Base-by-base conservation (phyloP, 176 grass and related monocot genomes). In the Cocos nucifera region DNA sequence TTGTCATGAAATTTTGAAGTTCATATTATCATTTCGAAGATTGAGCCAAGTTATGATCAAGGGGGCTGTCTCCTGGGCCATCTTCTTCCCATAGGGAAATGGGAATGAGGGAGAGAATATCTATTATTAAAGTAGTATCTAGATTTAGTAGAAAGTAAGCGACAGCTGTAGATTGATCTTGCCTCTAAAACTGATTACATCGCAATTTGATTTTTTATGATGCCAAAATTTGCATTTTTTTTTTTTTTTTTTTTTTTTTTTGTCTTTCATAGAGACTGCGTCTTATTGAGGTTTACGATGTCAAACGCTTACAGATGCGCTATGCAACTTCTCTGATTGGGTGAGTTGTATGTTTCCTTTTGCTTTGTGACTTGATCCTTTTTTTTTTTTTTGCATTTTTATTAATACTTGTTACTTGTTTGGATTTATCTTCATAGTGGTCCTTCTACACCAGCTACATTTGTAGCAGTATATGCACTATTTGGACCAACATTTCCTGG, bases 401-500 rank as follows among this genome's bases (percentile, higher is more conserved):
- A 22, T 60, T 15, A 28, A 10, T 60, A 15, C 6, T 56, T 56
- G 19, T 22, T 22, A 21, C 19, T 56, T 63, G 23, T 61, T 85
- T 73, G 15, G 10, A 7, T 61, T 75, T 71, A 10, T 17, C 51
- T 51, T 73, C 75, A 51, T 77, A 98, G 93, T 54, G 93, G 93
- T 23, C 82, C 93, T 19, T 88, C 93, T 7, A 92, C 88, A 2
- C 53, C 92, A 61, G 93, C 93, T 17, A 92, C 88, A 63, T 98
- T 98, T 77, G 79, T 73, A 26, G 85, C 82, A 67, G 93, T 98
- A 58, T 98, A 98, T 78, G 85, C 79, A 64, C 71, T 92, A 49
- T 98, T 98, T 5, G 93, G 93, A 48, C 88, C 93, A 9, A 98
- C 93, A 21, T 98, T 89, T 63, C 93, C 93, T 56, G 93, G 93